Base-by-base conservation (phyloP, 2,329 filamentous ascomycete genomes). In the Pseudogymnoascus sp. region DNA sequence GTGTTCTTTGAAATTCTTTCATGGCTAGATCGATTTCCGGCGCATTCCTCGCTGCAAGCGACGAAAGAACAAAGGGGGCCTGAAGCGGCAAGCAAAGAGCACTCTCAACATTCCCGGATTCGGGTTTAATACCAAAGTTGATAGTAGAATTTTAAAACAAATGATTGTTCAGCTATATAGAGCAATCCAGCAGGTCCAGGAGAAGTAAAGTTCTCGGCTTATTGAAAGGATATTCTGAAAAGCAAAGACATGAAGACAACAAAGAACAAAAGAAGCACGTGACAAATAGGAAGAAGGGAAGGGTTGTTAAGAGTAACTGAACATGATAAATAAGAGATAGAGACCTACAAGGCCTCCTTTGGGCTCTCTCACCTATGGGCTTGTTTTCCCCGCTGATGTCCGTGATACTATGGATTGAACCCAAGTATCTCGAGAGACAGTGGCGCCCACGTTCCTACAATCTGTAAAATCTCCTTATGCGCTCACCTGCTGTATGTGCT, bases 11-110 rank as follows among this genome's bases (percentile, higher is more conserved):
- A 57, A 36, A 28, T 34, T 21, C 28, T 57, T 57, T 34, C 28
- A 36, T 34, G n/a, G 16, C 11, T 19, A 21, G 16, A 57, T 57
- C 16, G 11, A 34, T 57, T 57, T 57, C 51, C 10, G 51, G 16
- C n/a, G 16, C 51, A 57, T 57, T 57, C 51, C 14, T 57, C n/a
- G n/a, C 51, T 34, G 51, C 48, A 57, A 57, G n/a, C 51, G 16
- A 57, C 28, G 51, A 57, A 34, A 31, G 51, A 57, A 57, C 51
- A 57, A 57, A 57, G 51, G 28, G 25, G 51, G 16, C 16, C 28
- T 36, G 51, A 34, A 57, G 51, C 51, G 28, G 14, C 45, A 54
- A 28, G 23, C 8, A 51, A 51, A 28, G 45, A n/a, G 11, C 51
- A 57, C 36, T 28, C 4, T 34, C 51, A 14, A 19, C 16, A 34